Evolutionary conservation across 2,329 filamentous ascomycete species (phyloP).

Genomic region (Sarocladium oryzae): DNA sequence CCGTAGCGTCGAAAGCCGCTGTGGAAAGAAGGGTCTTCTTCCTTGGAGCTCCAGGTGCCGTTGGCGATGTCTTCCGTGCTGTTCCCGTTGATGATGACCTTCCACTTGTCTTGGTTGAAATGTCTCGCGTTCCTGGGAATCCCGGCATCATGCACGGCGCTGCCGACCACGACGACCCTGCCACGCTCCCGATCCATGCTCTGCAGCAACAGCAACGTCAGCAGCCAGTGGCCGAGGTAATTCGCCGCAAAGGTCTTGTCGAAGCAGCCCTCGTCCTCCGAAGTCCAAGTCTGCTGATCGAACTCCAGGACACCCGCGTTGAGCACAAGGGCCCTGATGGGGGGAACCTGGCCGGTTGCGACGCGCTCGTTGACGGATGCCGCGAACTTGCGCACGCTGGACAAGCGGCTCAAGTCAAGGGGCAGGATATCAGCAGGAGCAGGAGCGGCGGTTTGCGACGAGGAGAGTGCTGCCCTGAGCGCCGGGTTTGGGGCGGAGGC

Average conservation of each 20-base stretch:
- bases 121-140: constrained; percentile 16
- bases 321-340: constrained; percentile 33
- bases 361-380: constrained; percentile 23
- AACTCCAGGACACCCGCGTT: constrained; percentile 21
- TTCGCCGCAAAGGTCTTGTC: constrained; percentile 28
- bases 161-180: constrained; percentile 24
- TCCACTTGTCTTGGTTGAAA: constrained; percentile 19
- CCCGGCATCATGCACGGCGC: constrained; percentile 22
- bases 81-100: constrained; percentile 24
- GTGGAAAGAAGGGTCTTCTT: constrained; percentile 19
- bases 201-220: constrained; percentile 24
- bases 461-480: background rate
- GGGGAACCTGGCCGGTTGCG: constrained; percentile 25
- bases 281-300: constrained; percentile 10
- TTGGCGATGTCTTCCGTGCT: constrained; percentile 25
- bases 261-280: constrained; percentile 23
- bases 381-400: constrained; percentile 21
- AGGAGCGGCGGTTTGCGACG: background rate
- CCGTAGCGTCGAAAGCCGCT: constrained; percentile 30
- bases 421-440: constrained; percentile 19
- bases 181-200: constrained; percentile 24
- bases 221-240: constrained; percentile 23
- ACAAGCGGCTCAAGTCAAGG: constrained; percentile 25
- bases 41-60: constrained; percentile 26
- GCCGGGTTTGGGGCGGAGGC: constrained; percentile 22